Conservation (phyloP, 176 grass and related monocot genomes). For the Eragrostis curvula region DNA sequence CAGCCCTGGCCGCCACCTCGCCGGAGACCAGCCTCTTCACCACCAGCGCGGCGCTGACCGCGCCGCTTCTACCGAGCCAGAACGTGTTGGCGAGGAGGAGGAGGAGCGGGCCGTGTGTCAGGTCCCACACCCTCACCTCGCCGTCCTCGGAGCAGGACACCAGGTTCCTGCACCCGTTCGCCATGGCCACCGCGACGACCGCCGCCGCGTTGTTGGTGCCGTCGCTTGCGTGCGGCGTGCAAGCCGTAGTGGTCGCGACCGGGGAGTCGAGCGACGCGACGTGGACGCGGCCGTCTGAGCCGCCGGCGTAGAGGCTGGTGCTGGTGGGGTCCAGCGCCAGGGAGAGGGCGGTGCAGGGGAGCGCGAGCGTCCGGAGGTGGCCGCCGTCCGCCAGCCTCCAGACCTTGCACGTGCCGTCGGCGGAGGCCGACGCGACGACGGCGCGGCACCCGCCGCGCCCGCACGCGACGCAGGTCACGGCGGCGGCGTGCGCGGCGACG, state of each 20-base stretch:
- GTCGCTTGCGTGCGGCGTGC: neutral
- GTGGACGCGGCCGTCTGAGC: conserved; percentile 34
- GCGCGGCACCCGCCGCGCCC: conserved; percentile 34
- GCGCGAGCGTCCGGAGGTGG: conserved; percentile 17
- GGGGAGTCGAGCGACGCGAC: neutral
- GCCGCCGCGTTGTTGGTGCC: neutral
- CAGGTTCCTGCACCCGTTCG: conserved; percentile 14
- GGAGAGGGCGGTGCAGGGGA: conserved; percentile 26
- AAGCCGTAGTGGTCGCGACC: neutral
- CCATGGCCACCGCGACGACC: neutral
- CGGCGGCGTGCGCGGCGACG: conserved; percentile 6
- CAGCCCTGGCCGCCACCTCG: neutral
- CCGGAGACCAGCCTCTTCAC: neutral
- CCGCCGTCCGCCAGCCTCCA: conserved; percentile 28
- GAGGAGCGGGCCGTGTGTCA: neutral
- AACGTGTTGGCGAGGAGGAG: neutral
- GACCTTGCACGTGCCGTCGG: conserved; percentile 48
- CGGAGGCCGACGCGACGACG: conserved; percentile 20
- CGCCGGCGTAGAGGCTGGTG: conserved; percentile 16
- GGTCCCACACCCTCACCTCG: conserved; percentile 34
- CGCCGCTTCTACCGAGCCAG: neutral
- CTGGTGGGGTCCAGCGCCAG: neutral
- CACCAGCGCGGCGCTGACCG: neutral
- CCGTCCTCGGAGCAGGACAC: conserved; percentile 45
- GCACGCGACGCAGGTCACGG: conserved; percentile 22